A percentile compares a stretch with the other conserved stretches of the same genome.
These are phyloP conservation scores for Coniella lustricola DNA, from an alignment of 2,329 filamentous ascomycete genomes.

Conservation along the genomic window DNA sequence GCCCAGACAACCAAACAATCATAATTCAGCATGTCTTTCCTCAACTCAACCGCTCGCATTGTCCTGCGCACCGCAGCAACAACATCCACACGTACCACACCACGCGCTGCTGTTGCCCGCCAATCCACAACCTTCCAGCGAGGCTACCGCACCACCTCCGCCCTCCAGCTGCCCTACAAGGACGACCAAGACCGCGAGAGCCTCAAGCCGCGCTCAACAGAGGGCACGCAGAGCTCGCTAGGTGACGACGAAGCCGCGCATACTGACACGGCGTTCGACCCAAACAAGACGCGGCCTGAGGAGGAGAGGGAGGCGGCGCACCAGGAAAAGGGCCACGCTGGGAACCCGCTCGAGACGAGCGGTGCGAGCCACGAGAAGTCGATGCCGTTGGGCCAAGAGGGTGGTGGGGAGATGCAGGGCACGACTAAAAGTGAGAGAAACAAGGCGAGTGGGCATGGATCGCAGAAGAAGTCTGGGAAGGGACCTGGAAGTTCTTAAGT, in stretches of 20 bases:
- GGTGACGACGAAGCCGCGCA: conserved; percentile 52
- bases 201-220: conserved; percentile 57
- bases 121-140: conserved; percentile 14
- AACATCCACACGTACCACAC: conserved; percentile 8
- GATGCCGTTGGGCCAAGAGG: conserved; percentile 30
- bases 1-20: not conserved
- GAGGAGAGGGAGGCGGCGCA: conserved; percentile 39
- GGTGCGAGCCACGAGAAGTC: conserved; percentile 39
- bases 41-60: conserved; percentile 4
- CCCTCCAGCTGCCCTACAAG: conserved; percentile 35
- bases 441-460: conserved; percentile 27
- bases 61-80: conserved; percentile 16
- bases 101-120: conserved; percentile 5
- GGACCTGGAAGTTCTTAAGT: conserved; percentile 12
- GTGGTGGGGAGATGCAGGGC: conserved; percentile 25
- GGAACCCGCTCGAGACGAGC: conserved; percentile 34
- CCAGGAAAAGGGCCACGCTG: conserved; percentile 22
- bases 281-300: conserved; percentile 60
- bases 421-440: conserved; percentile 26
- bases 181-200: conserved; percentile 51
- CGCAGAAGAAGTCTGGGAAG: conserved; percentile 28
- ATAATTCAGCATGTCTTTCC: conserved; percentile 10
- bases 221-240: conserved; percentile 61
- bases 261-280: conserved; percentile 60
- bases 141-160: conserved; percentile 27